Evolutionary conservation across 768 basidiomycete species (phyloP), one percentile per base, ranked within the genome.

Genomic region (Austroboletus festivus): DNA sequence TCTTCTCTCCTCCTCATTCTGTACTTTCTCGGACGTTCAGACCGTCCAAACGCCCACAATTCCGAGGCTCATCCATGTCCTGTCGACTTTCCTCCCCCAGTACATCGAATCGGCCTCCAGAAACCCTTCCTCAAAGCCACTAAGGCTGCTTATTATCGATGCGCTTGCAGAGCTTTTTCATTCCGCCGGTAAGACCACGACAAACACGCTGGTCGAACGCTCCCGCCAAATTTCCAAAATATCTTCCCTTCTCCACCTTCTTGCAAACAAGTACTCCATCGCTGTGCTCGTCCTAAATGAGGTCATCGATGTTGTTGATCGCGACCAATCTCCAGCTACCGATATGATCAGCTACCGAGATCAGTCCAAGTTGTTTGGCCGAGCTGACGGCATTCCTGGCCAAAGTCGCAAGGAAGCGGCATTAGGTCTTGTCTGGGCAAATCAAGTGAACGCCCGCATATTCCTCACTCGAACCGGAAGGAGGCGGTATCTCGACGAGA

Each of bases 341-440:
- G 48, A 55, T 26, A 65, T 58, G 24, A 68, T 89, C 24, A 50
- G 78, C 9, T 96, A 95, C 60, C 73, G 75, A 4, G 77, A 81
- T 18, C 92, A 95, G 59, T 76, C 84, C 3, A 78, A 79, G 16
- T 84, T 85, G 81, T 96, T 95, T 63, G 77, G 76, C 34, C 78
- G 83, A 16, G 80, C 81, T 20, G 76, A 82, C 57, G 79, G 71
- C 45, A 62, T 80, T 20, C 75, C 79, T 1, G 80, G 80, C 2
- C 81, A 82, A 50, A 71, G 76, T 48, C 68, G 64, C 38, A 92
- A 93, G 60, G 88, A 95, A 67, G 92, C 89, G 0, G 81, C 79
- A 33, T 71, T 98, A 2, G 94, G 94, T 3, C 81, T 96, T 43
- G 84, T 83, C 9, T 98, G 95, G 95, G 88, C 94, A 15, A 97